Base-by-base conservation (phyloP, 2,329 filamentous ascomycete genomes). In the Ascochyta pisi region DNA sequence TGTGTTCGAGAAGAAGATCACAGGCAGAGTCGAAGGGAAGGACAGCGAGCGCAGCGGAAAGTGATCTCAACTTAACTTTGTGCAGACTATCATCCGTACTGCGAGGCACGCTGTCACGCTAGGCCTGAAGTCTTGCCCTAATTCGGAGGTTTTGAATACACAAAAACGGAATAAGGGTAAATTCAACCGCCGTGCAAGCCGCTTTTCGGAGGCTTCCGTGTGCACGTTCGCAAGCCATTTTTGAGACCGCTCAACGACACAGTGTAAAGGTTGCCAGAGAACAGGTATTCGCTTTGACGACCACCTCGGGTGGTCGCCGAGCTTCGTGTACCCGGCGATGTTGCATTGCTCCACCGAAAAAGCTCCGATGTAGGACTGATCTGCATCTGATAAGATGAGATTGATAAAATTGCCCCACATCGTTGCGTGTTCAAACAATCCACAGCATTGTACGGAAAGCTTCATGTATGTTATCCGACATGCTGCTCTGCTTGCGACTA, bases 1-100 rank as follows among this genome's bases (percentile, higher is more conserved):
- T 3, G 74, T 79, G 22, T 73, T 82, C 31, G 69, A 74, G 61
- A 72, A 76, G 57, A 81, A 79, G 66, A 72, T 82, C 43, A 68
- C 63, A 0, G 70, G 70, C 3, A 22, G 15, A 7, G 44, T 68
- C 12, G 59, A 62, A 23, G 44, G 50, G 2, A 56, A 62, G 12
- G 24, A n/a, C 4, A 29, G 23, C 13, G 34, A 47, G 24, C 23
- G 9, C 6, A 24, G 34, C 15, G 9, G 33, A n/a, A 38, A 24
- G 7, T 39, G n/a, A 37, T 33, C 16, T 5, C 13, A 6, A 5
- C 12, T 12, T 12, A 3, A 19, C 4, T 4, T 13, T 13, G 22
- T 12, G 37, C 19, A 24, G 19, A 37, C 7, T n/a, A 4, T 37
- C 6, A 12, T 37, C n/a, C 7, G 12, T n/a, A 12, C 33, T 37